A percentile compares a stretch with the other conserved stretches of the same genome.
Evolutionary conservation across 805 yeast species (phyloP).

Genomic region (Brettanomyces custersianus): DNA sequence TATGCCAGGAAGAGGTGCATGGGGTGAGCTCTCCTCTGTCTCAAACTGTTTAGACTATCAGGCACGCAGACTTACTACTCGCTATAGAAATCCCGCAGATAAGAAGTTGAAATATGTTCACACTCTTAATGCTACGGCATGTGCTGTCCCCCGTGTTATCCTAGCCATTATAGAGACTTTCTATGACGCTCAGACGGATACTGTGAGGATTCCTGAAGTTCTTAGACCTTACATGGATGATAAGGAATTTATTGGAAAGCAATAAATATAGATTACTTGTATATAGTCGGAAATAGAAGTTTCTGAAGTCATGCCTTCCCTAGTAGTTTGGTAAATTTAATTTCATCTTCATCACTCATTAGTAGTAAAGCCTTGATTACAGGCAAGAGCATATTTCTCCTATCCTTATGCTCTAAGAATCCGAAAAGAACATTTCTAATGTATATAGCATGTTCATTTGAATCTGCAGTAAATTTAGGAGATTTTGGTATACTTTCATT

Average conservation of each 20-base stretch:
- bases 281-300: no score
- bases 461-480: slow-evolving; percentile 21
- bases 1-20: slow-evolving; percentile 92
- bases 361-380: slow-evolving; percentile 72
- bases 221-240: slow-evolving; percentile 69
- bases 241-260: slow-evolving; percentile 25
- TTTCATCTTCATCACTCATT: slow-evolving; percentile 63
- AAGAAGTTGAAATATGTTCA: slow-evolving; percentile 46
- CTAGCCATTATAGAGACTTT: slow-evolving; percentile 84
- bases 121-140: slow-evolving; percentile 90
- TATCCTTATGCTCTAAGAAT: slow-evolving; percentile 87
- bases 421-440: slow-evolving; percentile 87
- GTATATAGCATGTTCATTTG: slow-evolving; percentile 55
- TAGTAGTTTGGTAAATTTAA: slow-evolving; percentile 53
- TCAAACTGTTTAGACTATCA: slow-evolving; percentile 93
- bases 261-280: no score
- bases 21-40: slow-evolving; percentile 90
- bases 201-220: slow-evolving; percentile 57
- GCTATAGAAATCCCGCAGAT: slow-evolving; percentile 29
- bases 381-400: slow-evolving; percentile 74
- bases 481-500: slow-evolving; percentile 6
- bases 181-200: slow-evolving; percentile 49
- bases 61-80: slow-evolving; percentile 71
- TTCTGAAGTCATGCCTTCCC: no score
- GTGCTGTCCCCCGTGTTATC: slow-evolving; percentile 89